A percentile compares a stretch with the other conserved stretches of the same genome.
phyloP scores from a whole-genome alignment of 768 basidiomycete genomes.

The Ramaria sp. region DNA sequence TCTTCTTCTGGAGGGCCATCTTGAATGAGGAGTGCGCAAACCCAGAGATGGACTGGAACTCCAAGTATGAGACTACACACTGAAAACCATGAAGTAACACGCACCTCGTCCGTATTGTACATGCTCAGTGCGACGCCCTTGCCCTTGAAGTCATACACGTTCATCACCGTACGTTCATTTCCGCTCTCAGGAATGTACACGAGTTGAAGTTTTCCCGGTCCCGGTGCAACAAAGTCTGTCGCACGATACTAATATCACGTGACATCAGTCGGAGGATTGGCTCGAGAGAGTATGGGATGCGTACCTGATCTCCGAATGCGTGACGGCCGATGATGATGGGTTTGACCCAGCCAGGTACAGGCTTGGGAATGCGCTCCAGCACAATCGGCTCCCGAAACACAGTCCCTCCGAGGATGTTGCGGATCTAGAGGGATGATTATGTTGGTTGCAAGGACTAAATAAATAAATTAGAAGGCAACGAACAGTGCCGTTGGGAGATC shows the following conservation, averaged over 20 bases:
- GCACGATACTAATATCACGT: constrained; percentile 59
- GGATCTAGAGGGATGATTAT: constrained; percentile 45
- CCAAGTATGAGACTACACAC: neutral
- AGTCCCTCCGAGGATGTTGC: constrained; percentile 96
- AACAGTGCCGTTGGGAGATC: constrained; percentile 90
- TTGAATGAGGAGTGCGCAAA: constrained; percentile 98
- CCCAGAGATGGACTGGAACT: constrained; percentile 70
- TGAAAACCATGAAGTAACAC: constrained; percentile 10
- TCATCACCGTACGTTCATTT: constrained; percentile 47
- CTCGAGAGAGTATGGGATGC: constrained; percentile 13
- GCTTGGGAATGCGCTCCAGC: constrained; percentile 79
- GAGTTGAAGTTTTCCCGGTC: constrained; percentile 88
- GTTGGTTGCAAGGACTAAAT: neutral
- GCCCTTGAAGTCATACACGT: constrained; percentile 92
- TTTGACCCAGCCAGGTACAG: constrained; percentile 93
- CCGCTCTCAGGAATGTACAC: constrained; percentile 81
- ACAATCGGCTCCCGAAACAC: constrained; percentile 99
- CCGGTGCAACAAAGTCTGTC: constrained; percentile 86
- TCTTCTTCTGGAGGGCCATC: constrained; percentile 61
- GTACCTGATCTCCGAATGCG: constrained; percentile 90
- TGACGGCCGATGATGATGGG: constrained; percentile 96
- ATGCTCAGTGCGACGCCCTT: constrained; percentile 90
- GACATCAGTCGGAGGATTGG: neutral
- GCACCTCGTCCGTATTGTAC: constrained; percentile 95
- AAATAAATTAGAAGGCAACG: constrained; percentile 21